Evolutionary conservation across 1,284 basidiomycete genomes (phyloP).

Genomic region (Omphalotus olearius): DNA sequence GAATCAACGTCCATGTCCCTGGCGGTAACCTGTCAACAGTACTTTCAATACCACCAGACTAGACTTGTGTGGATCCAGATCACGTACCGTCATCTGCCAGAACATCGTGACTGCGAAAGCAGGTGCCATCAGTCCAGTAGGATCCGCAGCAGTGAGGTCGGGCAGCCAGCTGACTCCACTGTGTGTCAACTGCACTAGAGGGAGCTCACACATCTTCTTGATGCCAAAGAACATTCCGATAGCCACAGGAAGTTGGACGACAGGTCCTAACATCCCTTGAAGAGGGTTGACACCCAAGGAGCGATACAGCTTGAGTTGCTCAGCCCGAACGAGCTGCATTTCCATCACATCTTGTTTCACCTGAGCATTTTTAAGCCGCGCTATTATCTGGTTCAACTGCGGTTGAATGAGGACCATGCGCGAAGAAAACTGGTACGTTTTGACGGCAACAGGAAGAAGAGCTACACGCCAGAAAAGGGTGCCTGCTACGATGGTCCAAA

Average conservation of each 20-base stretch:
- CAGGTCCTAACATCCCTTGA: conserved; percentile 53
- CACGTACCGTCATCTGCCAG: conserved; percentile 64
- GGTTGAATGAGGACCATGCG: conserved; percentile 63
- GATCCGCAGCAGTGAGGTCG: conserved; percentile 79
- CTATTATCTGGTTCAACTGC: conserved; percentile 53
- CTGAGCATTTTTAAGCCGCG: conserved; percentile 37
- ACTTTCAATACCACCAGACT: neutral
- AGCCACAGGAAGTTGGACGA: conserved; percentile 79
- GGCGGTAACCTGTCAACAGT: conserved; percentile 6
- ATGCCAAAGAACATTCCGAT: conserved; percentile 87
- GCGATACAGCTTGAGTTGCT: conserved; percentile 62
- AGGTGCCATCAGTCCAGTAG: conserved; percentile 75
- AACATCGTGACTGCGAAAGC: conserved; percentile 64
- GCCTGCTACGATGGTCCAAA: conserved; percentile 75
- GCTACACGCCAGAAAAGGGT: conserved; percentile 66
- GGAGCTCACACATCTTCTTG: conserved; percentile 66
- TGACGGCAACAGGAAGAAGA: conserved; percentile 70
- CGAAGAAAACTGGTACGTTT: conserved; percentile 62
- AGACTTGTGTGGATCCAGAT: neutral
- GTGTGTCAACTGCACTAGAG: conserved; percentile 68
- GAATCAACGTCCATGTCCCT: conserved; percentile 10
- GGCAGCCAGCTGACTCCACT: conserved; percentile 78
- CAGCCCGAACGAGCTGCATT: conserved; percentile 49
- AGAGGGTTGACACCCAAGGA: conserved; percentile 67
- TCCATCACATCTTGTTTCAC: conserved; percentile 45